Evolutionary conservation across 2,329 filamentous ascomycete species (phyloP).

Genomic region (Bertia moriformis): DNA sequence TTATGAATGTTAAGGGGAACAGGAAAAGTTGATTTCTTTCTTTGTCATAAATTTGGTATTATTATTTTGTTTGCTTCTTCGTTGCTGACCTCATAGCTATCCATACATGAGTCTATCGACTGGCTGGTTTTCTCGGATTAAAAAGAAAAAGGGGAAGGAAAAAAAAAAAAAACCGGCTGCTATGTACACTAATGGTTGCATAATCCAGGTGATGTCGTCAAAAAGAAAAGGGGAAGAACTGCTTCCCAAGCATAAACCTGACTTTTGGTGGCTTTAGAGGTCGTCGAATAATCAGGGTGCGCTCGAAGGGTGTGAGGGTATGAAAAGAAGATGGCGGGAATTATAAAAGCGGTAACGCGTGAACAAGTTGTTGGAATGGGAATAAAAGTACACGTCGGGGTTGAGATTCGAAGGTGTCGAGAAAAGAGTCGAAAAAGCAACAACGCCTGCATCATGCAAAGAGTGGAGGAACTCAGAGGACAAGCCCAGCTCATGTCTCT

Average conservation of each 20-base stretch:
- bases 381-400: background rate
- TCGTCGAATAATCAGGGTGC: too few species aligned
- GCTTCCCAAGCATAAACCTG: too few species aligned
- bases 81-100: background rate
- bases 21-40: background rate
- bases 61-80: background rate
- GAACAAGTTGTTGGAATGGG: background rate
- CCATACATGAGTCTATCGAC: background rate
- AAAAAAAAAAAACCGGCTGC: background rate
- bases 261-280: too few species aligned
- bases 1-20: too few species aligned
- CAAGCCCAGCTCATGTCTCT: background rate
- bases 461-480: background rate
- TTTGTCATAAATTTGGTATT: too few species aligned
- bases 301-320: too few species aligned
- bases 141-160: background rate
- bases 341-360: background rate
- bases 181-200: constrained; percentile 1
- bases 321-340: too few species aligned
- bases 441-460: background rate
- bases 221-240: too few species aligned
- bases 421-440: too few species aligned
- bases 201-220: background rate
- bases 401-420: background rate
- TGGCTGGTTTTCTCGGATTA: background rate